These are phyloP conservation scores for Jackrogersella minutella DNA, from an alignment of 495 filamentous ascomycete genomes.

Conservation along the genomic window DNA sequence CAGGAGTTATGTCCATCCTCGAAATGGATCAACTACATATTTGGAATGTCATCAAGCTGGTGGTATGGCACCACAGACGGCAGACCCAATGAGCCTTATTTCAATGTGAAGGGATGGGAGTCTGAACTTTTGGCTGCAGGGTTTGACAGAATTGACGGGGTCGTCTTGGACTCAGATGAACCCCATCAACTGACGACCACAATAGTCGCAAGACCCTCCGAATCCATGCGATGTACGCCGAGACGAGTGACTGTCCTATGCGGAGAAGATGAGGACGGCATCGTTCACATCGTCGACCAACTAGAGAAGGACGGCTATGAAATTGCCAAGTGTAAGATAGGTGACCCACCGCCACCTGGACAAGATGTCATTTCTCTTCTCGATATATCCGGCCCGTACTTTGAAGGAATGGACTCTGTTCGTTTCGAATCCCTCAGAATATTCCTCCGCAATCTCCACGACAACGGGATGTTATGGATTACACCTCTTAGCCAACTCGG, in stretches of 20 bases:
- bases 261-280: background rate
- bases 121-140: slow-evolving; percentile 44
- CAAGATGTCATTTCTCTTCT: slow-evolving; percentile 50
- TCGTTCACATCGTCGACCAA: background rate
- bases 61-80: slow-evolving; percentile 50
- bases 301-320: slow-evolving; percentile 29
- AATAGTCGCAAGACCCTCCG: slow-evolving; percentile 19
- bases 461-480: slow-evolving; percentile 51
- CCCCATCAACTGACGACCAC: slow-evolving; percentile 45
- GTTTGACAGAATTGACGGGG: slow-evolving; percentile 35
- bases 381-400: slow-evolving; percentile 44
- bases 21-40: slow-evolving; percentile 37
- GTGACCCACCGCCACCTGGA: slow-evolving; percentile 31
- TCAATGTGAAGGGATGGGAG: slow-evolving; percentile 46
- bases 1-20: slow-evolving; percentile 33
- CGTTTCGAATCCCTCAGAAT: slow-evolving; percentile 15
- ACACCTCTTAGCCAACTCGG: slow-evolving; percentile 46
- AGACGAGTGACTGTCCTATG: slow-evolving; percentile 23
- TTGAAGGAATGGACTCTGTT: slow-evolving; percentile 24
- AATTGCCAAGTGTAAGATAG: slow-evolving; percentile 33
- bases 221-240: background rate
- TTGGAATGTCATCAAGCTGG: slow-evolving; percentile 50
- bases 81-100: slow-evolving; percentile 44
- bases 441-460: slow-evolving; percentile 15
- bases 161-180: slow-evolving; percentile 42